phyloP scores from a whole-genome alignment of 495 filamentous ascomycete species.

The Pyrenula massariospora region DNA sequence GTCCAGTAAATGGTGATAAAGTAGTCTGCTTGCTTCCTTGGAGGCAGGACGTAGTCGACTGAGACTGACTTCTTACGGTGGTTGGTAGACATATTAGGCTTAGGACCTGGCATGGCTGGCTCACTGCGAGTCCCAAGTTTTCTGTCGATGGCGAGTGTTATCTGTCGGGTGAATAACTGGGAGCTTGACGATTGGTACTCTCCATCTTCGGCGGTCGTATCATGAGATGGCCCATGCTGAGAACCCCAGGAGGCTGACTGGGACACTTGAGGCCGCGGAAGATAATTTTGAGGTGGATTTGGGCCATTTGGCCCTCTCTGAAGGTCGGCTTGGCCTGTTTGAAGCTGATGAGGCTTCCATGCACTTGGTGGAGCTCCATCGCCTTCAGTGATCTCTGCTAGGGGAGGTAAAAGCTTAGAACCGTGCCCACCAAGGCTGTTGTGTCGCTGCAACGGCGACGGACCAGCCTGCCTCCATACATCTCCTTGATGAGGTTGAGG shows the following conservation, averaged over 20 bases:
- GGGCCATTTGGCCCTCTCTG: not conserved
- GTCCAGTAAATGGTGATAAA: slow-evolving; percentile 29
- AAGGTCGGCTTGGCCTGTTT: not conserved
- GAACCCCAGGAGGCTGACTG: not conserved
- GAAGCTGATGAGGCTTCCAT: not conserved
- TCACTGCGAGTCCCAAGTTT: slow-evolving; percentile 5
- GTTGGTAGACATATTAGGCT: not conserved
- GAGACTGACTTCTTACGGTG: not conserved
- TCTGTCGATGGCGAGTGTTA: slow-evolving; percentile 23
- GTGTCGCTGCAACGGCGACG: not conserved
- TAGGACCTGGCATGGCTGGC: not conserved
- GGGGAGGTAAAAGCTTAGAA: not conserved
- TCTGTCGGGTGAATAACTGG: slow-evolving; percentile 22
- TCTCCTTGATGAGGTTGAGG: not conserved
- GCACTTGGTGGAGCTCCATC: not conserved
- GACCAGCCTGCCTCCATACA: not conserved
- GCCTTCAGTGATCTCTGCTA: not conserved
- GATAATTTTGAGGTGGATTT: not conserved
- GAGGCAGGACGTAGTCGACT: slow-evolving; percentile 23
- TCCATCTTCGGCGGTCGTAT: not conserved
- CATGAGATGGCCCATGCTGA: not conserved
- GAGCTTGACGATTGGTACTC: slow-evolving; percentile 13
- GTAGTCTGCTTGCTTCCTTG: slow-evolving; percentile 25
- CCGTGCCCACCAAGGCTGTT: not conserved
- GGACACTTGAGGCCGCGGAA: not conserved